Conservation (phyloP, 208 protist species). For the Acanthamoeba culbertsoni region DNA sequence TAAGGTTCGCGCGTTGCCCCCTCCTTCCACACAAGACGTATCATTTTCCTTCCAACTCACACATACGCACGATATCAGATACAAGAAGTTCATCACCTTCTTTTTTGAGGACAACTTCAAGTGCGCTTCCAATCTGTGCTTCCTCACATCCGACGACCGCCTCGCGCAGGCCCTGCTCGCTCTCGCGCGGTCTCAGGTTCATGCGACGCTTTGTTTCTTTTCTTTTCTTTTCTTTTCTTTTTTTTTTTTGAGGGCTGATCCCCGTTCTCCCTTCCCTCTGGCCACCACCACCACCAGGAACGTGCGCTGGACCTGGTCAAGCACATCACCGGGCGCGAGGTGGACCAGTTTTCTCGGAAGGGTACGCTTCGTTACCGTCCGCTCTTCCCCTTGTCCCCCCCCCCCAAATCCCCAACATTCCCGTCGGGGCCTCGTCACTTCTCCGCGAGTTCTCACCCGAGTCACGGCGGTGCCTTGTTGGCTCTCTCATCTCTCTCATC, state of each 20-base stretch:
- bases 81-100: not conserved
- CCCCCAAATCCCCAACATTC: no score
- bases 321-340: not conserved
- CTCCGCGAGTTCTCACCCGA: no score
- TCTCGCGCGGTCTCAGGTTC: not conserved
- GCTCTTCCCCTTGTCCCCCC: no score
- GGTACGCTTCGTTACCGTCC: not conserved
- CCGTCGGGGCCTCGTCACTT: no score
- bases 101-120: not conserved
- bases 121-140: not conserved
- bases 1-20: not conserved
- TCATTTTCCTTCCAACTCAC: not conserved
- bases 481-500: no score
- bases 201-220: no score
- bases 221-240: no score
- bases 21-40: no score
- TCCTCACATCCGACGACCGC: not conserved
- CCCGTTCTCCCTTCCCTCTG: not conserved
- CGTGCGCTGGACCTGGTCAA: not conserved
- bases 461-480: no score
- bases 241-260: no score
- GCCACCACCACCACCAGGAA: not conserved
- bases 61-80: not conserved
- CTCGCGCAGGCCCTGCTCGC: constrained; percentile 2
- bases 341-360: not conserved